Evolutionary conservation across 305 asterid genomes (phyloP).

Genomic region (Petunia hybrid): DNA sequence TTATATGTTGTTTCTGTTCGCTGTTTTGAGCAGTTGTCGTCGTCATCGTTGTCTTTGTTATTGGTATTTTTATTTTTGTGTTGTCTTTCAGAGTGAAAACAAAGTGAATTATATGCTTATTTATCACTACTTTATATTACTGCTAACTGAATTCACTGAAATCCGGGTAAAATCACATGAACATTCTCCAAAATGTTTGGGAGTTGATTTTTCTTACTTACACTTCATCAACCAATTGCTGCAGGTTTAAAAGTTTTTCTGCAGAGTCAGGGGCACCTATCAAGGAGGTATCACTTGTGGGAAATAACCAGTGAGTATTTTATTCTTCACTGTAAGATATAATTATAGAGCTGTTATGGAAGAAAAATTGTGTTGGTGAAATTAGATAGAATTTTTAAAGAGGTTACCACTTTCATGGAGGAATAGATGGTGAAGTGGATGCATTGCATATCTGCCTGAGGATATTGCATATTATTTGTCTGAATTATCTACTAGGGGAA

Average conservation of each 20-base stretch:
- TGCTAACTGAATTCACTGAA: too few species aligned
- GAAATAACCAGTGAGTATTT: constrained; percentile 31
- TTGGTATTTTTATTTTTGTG: too few species aligned
- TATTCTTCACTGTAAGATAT: background rate
- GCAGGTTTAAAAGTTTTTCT: constrained; percentile 52
- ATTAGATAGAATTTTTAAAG: background rate
- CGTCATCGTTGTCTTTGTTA: background rate
- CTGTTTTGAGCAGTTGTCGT: background rate
- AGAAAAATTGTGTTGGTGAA: background rate
- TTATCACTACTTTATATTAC: background rate
- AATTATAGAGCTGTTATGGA: background rate
- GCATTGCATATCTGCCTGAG: background rate
- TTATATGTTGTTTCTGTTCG: background rate
- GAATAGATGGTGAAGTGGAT: background rate
- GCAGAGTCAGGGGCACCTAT: constrained; percentile 48
- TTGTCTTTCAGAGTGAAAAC: too few species aligned
- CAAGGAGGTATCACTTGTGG: constrained; percentile 44
- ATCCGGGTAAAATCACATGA: background rate
- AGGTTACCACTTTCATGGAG: background rate
- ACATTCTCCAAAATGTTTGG: background rate
- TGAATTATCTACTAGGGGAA: background rate
- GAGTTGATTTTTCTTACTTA: background rate
- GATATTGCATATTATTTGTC: background rate
- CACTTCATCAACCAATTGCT: constrained; percentile 9
- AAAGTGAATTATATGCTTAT: background rate